Evolutionary conservation across 2,329 filamentous ascomycete genomes (phyloP).

Genomic region (Botryosphaeria dothidea): DNA sequence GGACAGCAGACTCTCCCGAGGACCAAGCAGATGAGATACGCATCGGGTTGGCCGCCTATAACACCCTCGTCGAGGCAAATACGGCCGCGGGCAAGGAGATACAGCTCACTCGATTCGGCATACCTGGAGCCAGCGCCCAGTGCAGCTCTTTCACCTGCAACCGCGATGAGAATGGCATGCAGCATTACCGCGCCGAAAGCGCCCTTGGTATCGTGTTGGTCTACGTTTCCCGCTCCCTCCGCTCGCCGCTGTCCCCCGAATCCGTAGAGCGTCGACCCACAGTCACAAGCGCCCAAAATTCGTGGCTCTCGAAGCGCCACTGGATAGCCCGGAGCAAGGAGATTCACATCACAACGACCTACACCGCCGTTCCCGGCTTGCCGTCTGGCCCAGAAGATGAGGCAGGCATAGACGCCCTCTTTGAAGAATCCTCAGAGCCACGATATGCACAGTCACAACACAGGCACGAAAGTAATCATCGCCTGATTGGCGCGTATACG

Average conservation of each 20-base stretch:
- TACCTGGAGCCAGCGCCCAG: background rate
- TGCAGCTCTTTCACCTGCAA: background rate
- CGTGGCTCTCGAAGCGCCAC: background rate
- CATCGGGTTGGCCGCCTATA: background rate
- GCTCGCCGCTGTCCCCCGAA: background rate
- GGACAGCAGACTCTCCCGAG: background rate
- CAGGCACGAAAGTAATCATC: background rate
- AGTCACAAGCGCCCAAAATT: background rate
- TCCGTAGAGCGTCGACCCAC: background rate
- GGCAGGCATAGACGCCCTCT: background rate
- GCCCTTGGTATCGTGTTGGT: background rate
- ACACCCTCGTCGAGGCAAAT: slow-evolving; percentile 4
- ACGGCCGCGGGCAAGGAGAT: background rate
- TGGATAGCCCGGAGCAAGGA: background rate
- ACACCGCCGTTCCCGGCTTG: background rate
- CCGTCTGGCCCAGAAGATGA: background rate
- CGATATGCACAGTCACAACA: too few species aligned
- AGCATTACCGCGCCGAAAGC: background rate
- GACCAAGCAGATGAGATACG: background rate
- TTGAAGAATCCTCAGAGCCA: too few species aligned
- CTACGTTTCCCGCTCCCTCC: background rate
- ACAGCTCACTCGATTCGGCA: background rate
- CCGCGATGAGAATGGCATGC: background rate
- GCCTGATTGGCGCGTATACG: background rate
- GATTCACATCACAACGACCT: background rate